phyloP scores from a whole-genome alignment of 257 asterid species.

The Perilla frutescens region DNA sequence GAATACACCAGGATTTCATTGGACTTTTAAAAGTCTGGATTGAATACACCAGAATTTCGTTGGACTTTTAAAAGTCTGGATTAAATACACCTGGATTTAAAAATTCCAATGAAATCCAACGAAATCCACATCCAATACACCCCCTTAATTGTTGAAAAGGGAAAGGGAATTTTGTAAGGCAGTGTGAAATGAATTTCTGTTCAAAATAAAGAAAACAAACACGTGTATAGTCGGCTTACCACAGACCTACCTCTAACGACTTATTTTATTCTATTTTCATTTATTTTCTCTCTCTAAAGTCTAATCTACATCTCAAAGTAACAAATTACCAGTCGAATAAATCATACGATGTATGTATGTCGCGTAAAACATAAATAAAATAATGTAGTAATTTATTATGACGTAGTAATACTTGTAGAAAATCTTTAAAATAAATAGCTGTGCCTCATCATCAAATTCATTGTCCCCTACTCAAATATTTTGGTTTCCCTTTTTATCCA shows the following conservation, averaged over 20 bases:
- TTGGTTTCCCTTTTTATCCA: not conserved
- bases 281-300: no score
- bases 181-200: not conserved
- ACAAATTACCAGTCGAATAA: slow-evolving; percentile 18
- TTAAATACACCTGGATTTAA: no score
- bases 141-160: not conserved
- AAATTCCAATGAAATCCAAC: no score
- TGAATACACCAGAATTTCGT: no score
- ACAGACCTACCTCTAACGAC: not conserved
- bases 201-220: not conserved
- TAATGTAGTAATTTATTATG: not conserved
- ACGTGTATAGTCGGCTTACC: slow-evolving; percentile 37
- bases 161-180: not conserved
- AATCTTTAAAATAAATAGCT: slow-evolving; percentile 25
- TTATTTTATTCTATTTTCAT: no score
- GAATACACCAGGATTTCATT: no score
- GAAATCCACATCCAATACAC: no score
- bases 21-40: no score
- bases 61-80: no score
- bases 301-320: no score
- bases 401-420: not conserved
- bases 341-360: not conserved
- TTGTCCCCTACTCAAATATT: not conserved
- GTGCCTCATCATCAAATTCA: slow-evolving; percentile 20
- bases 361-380: not conserved